A percentile compares a stretch with the other conserved stretches of the same genome.
Evolutionary conservation across 768 basidiomycete species (phyloP).

Genomic region (Paxillus rubicundulus): DNA sequence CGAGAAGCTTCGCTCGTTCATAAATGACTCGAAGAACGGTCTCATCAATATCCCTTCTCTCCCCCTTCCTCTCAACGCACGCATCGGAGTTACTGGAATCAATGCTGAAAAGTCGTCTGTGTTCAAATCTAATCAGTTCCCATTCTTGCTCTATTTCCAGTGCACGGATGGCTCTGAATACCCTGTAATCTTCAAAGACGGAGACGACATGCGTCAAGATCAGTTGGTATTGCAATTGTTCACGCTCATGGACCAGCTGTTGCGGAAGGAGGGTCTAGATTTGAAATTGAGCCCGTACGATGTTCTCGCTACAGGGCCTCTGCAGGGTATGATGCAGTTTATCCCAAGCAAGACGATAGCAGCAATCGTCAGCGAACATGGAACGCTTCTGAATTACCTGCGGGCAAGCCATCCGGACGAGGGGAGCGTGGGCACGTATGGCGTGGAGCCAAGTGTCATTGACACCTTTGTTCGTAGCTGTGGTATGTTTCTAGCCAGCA

Average conservation of each 20-base stretch:
- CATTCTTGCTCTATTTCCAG: constrained; percentile 87
- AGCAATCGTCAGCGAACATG: constrained; percentile 89
- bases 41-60: constrained; percentile 77
- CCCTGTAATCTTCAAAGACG: constrained; percentile 97
- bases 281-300: constrained; percentile 88
- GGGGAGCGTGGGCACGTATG: constrained; percentile 90
- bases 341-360: constrained; percentile 95
- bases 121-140: constrained; percentile 96
- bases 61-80: constrained; percentile 90
- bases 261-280: constrained; percentile 94
- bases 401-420: constrained; percentile 88
- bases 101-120: constrained; percentile 90
- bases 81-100: constrained; percentile 79
- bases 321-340: constrained; percentile 96
- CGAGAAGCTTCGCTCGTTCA: constrained; percentile 83
- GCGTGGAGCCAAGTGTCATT: constrained; percentile 91
- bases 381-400: constrained; percentile 84
- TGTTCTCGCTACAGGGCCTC: constrained; percentile 87
- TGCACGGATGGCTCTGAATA: constrained; percentile 82
- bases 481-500: constrained; percentile 54
- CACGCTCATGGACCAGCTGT: constrained; percentile 92
- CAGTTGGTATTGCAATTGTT: constrained; percentile 98
- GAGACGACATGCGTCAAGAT: constrained; percentile 98
- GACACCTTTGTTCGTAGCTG: constrained; percentile 97
- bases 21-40: constrained; percentile 83